Evolutionary conservation across 345 rosid species (phyloP).

Genomic region (Carallia brachiata): DNA sequence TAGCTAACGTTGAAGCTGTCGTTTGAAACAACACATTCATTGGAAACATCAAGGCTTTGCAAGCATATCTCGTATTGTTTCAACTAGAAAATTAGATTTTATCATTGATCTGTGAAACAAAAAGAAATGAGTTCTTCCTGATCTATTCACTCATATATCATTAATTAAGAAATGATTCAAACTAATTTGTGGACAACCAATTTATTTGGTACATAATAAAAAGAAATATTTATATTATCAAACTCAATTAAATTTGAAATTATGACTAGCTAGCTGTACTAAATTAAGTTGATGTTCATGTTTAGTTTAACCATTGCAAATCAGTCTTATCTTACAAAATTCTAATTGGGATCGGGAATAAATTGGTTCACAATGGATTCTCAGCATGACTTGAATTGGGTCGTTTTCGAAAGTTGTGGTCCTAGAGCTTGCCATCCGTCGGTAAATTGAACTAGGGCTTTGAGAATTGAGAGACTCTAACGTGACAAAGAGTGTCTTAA

Average conservation of each 20-base stretch:
- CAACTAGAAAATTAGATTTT: too few relatives aligned
- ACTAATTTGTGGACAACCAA: not conserved
- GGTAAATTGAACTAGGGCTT: not conserved
- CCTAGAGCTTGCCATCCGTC: not conserved
- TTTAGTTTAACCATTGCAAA: not conserved
- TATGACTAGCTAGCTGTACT: not conserved
- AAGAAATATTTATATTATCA: too few relatives aligned
- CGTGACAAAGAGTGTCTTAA: not conserved
- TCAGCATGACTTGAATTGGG: not conserved
- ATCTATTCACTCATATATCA: too few relatives aligned
- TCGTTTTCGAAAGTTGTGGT: not conserved
- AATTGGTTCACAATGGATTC: not conserved
- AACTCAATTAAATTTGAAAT: too few relatives aligned
- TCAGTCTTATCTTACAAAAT: not conserved
- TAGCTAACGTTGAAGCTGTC: not conserved
- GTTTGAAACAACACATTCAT: not conserved
- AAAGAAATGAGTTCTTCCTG: too few relatives aligned
- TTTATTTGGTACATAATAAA: not conserved
- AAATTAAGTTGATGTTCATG: not conserved
- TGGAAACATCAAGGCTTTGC: not conserved
- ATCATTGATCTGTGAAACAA: too few relatives aligned
- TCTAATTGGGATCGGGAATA: not conserved
- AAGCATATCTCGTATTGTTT: too few relatives aligned
- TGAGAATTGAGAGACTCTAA: not conserved
- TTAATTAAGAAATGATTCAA: too few relatives aligned